These are phyloP conservation scores for Sclerotinia minor DNA, from an alignment of 2,329 filamentous ascomycete genomes.

Conservation along the genomic window DNA sequence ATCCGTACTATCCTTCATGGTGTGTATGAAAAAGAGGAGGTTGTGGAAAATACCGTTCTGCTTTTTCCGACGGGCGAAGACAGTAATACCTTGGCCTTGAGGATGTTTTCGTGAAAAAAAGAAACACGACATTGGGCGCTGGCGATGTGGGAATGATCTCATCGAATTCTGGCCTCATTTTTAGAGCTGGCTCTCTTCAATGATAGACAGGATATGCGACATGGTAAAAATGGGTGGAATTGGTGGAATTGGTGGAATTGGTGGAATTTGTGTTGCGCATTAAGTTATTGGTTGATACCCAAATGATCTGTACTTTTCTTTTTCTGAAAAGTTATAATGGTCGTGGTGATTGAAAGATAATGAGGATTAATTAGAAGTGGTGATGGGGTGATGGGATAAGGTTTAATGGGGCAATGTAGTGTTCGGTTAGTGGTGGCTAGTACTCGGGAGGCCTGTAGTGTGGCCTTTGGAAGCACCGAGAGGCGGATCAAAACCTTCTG, in stretches of 20 bases:
- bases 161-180: neutral
- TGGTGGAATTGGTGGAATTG: neutral
- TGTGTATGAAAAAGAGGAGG: constrained; percentile 11
- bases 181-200: constrained; percentile 3
- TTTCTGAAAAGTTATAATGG: neutral
- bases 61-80: too few species aligned
- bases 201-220: neutral
- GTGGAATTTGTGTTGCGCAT: neutral
- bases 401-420: neutral
- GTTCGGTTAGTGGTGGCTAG: too few species aligned
- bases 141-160: neutral
- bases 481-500: too few species aligned
- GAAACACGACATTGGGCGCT: too few species aligned
- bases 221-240: too few species aligned
- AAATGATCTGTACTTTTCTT: neutral
- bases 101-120: neutral
- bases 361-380: too few species aligned
- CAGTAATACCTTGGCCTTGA: neutral
- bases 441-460: too few species aligned
- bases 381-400: too few species aligned
- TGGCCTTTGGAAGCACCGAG: too few species aligned
- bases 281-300: neutral
- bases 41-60: neutral
- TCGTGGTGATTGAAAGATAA: neutral
- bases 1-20: constrained; percentile 15